Base-by-base conservation (phyloP, 495 filamentous ascomycete species). In the Cercophora sp. region DNA sequence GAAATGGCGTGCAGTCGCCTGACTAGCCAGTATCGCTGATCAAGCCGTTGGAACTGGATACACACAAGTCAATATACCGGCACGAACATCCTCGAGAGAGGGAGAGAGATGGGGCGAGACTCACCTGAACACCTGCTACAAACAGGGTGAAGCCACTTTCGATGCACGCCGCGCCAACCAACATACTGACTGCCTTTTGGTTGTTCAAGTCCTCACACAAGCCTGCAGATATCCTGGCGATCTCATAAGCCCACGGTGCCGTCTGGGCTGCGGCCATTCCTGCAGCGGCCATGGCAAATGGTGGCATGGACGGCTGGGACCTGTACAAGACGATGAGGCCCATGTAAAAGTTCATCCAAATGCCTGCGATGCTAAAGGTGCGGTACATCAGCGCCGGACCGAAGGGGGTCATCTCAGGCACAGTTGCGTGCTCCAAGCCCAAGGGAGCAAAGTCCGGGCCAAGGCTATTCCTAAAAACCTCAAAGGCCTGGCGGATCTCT, bases 221-320 rank as follows among this genome's bases (percentile, higher is more conserved):
- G 1, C 89, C 93, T 0, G 89, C 89, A 5, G 82, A 79, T 42
- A 96, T 91, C 5, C 85, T 80, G 29, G 90, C 92, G 26, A 96
- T 83, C 51, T 82, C 79, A 56, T 85, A 81, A 2, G 90, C 87
- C 64, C 79, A 85, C 1, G 63, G 63, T 8, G 78, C 80, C 3
- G 93, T 96, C 43, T 83, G 76, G 3, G 70, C 67, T 0, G 89
- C 86, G 6, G 83, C 80, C 29, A 93, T 76, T 9, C 82, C 84
- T 0, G 87, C 86, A 5, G 91, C 88, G 34, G 87, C 76, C 83
- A 95, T 92, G 48, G 90, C 85, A n/a, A 89, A 79, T 0, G 92
- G 89, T 4, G 90, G 93, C 91, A 96, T 96, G 2, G 78, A 81
- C 0, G 93, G 93, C 56, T 96, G 90, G 0, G 85, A 71, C 29